Evolutionary conservation across 768 basidiomycete genomes (phyloP), one percentile per base, ranked within the genome.

Genomic region (Crassisporium funariophilum): DNA sequence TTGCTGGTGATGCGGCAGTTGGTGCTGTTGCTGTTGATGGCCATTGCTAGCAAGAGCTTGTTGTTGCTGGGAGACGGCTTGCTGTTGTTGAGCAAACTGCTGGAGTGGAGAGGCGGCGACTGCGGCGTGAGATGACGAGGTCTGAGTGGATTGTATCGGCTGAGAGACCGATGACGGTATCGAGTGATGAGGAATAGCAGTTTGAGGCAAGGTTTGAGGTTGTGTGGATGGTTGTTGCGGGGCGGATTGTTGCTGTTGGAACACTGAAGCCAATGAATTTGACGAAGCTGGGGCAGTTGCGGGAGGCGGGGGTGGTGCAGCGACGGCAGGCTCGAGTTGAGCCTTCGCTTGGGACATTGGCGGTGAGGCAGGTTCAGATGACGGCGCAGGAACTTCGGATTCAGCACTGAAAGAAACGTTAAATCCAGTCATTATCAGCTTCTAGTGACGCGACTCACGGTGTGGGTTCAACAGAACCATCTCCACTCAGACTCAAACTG

Each of bases 401-500:
- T 72, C 68, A n/a, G 70, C 47, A 38, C 68, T 65, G 24, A 38
- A 2, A 43, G 7, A 51, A 53, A 31, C 49, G 52, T 21, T 50
- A 46, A 19, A 53, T 35, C 19, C 21, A 16, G 29, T 40, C 33
- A 5, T 47, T 17, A 20, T 16, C 8, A 46, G 47, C 21, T 19
- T 37, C 52, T 31, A 34, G 24, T 24, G 8, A 15, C 48, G 59
- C 47, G n/a, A 73, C 82, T 62, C 61, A 85, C 84, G 75, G 56
- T 46, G 71, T 70, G 22, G 72, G 50, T 31, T 83, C 84, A 23
- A 82, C 63, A n/a, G 78, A 67, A 49, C 64, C 72, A 41, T 90
- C 88, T 5, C 83, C 86, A 24, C 81, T 82, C 25, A 93, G 75
- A 63, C 81, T 87, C 56, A 92, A 68, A 63, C 88, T 91, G 41